Conservation (phyloP, 345 rosid species). For the Excoecaria agallocha region DNA sequence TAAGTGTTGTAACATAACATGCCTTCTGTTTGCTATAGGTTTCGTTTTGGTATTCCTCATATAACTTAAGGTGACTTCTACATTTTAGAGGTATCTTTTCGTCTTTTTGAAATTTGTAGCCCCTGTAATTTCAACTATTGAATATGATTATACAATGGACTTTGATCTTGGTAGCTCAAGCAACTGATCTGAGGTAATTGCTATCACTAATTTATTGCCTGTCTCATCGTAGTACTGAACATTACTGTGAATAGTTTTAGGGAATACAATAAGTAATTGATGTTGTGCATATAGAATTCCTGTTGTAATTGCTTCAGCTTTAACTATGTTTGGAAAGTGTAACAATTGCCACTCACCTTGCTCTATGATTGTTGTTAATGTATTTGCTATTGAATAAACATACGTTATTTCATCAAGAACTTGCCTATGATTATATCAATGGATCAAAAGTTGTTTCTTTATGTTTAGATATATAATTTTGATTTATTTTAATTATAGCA, state of each 20-base stretch:
- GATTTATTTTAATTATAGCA: not conserved
- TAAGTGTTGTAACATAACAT: too few relatives aligned
- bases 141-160: too few relatives aligned
- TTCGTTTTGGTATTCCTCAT: too few relatives aligned
- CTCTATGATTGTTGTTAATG: not conserved
- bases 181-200: constrained; percentile 37
- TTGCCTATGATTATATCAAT: not conserved
- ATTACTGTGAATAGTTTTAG: not conserved
- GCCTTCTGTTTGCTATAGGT: too few relatives aligned
- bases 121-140: too few relatives aligned
- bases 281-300: too few relatives aligned
- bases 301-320: not conserved
- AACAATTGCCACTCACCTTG: not conserved
- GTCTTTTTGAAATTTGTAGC: too few relatives aligned
- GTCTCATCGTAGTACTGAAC: not conserved
- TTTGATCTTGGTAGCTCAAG: too few relatives aligned
- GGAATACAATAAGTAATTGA: not conserved
- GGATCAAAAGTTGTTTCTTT: not conserved
- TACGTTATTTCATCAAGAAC: not conserved
- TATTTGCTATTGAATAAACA: not conserved
- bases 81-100: too few relatives aligned
- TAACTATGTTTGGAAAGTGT: not conserved
- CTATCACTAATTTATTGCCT: not conserved
- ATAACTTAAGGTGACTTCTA: too few relatives aligned
- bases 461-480: not conserved